A percentile compares a stretch with the other conserved stretches of the same genome.
Evolutionary conservation across 208 protist species (phyloP).

Genomic region (Leishmania aethiopica): DNA sequence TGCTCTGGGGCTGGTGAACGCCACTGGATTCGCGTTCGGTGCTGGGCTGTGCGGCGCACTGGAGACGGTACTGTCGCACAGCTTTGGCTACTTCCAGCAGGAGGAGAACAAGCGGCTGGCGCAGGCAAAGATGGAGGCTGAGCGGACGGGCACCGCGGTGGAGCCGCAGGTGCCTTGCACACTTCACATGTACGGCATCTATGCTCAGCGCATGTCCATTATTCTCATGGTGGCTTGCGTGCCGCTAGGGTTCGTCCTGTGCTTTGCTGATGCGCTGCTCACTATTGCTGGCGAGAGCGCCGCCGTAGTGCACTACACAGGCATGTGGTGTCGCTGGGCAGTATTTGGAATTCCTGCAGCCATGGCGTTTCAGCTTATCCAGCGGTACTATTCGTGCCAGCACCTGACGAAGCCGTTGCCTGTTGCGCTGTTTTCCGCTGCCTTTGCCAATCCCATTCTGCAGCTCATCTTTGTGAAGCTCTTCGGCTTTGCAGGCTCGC

Average conservation of each 20-base stretch:
- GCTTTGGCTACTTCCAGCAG: conserved; percentile 56
- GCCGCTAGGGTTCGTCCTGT: conserved; percentile 70
- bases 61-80: conserved; percentile 86
- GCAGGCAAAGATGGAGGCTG: conserved; percentile 10
- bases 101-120: conserved; percentile 39
- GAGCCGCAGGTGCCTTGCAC: conserved; percentile 9
- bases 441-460: conserved; percentile 66
- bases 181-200: conserved; percentile 83
- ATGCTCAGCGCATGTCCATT: conserved; percentile 80
- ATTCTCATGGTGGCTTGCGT: conserved; percentile 73
- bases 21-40: conserved; percentile 86
- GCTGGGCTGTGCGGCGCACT: conserved; percentile 83
- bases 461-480: conserved; percentile 65
- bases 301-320: conserved; percentile 68
- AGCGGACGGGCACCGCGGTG: conserved; percentile 11
- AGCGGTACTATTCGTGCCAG: conserved; percentile 89
- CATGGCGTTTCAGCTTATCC: conserved; percentile 66
- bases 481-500: conserved; percentile 77
- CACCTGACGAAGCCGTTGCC: conserved; percentile 73
- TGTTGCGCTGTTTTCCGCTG: conserved; percentile 56
- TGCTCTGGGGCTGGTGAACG: conserved; percentile 80
- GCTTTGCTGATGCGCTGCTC: conserved; percentile 62
- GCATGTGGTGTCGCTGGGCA: conserved; percentile 65
- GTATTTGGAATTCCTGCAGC: conserved; percentile 68
- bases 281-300: conserved; percentile 42